Percentiles rank a stretch among this genome's conserved stretches.
Conservation (phyloP, 495 filamentous ascomycete genomes). For the Tuber magnatum region DNA sequence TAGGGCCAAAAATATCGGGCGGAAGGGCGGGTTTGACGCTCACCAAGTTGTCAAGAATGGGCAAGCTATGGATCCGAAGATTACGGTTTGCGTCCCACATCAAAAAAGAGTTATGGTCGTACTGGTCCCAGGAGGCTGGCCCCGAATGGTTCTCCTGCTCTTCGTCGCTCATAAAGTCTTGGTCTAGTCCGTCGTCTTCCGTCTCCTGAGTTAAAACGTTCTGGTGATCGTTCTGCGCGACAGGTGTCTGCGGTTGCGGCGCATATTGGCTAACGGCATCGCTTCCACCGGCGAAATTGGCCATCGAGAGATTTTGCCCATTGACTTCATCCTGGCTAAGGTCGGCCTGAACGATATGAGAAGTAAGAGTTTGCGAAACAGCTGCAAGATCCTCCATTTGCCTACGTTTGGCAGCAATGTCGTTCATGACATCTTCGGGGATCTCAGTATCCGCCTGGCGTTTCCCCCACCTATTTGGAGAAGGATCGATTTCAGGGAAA, state of each 20-base stretch:
- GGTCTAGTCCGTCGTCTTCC: slow-evolving; percentile 34
- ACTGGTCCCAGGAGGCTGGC: slow-evolving; percentile 15
- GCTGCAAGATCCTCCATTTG: slow-evolving; percentile 28
- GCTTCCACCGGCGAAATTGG: slow-evolving; percentile 10
- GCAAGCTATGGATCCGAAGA: slow-evolving; percentile 60
- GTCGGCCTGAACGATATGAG: slow-evolving; percentile 6
- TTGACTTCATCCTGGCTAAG: slow-evolving; percentile 13
- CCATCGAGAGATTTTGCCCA: slow-evolving; percentile 21
- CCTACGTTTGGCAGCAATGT: slow-evolving; percentile 28
- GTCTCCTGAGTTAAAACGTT: slow-evolving; percentile 16
- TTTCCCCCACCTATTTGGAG: slow-evolving; percentile 37
- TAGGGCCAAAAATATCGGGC: not conserved
- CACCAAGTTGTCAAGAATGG: slow-evolving; percentile 67
- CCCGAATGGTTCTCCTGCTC: slow-evolving; percentile 32
- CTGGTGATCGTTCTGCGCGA: slow-evolving; percentile 23
- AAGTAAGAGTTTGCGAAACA: slow-evolving; percentile 18
- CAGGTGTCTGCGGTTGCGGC: slow-evolving; percentile 27
- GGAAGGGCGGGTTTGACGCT: slow-evolving; percentile 24
- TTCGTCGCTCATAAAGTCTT: slow-evolving; percentile 34
- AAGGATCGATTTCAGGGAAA: slow-evolving; percentile 16
- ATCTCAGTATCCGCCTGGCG: slow-evolving; percentile 33
- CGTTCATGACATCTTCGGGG: slow-evolving; percentile 11
- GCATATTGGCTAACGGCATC: slow-evolving; percentile 22
- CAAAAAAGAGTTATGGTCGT: slow-evolving; percentile 27
- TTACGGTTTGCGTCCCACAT: slow-evolving; percentile 45